Evolutionary conservation across 2,329 filamentous ascomycete species (phyloP), one percentile per base, ranked within the genome.

Genomic region (Penicillium hordei): DNA sequence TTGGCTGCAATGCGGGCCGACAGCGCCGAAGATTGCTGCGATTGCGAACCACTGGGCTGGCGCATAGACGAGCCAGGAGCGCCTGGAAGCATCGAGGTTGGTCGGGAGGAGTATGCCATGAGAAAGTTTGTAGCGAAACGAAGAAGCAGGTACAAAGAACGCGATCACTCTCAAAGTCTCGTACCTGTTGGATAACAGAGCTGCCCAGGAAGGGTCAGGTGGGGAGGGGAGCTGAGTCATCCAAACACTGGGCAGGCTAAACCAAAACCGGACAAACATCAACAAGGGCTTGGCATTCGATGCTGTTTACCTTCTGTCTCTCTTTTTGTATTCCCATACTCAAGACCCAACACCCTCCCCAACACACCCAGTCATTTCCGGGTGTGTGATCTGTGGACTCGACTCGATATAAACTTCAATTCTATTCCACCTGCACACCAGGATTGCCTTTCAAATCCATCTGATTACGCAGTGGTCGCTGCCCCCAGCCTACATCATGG

Each of bases 1-100:
- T 88, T 88, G 64, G 85, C 82, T 59, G 82, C 80, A 67, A 88
- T 86, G 66, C 85, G 84, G 36, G 83, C 78, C 51, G 83, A 76
- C n/a, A 88, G 76, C 31, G 79, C 77, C 1, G 83, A 83, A 8
- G 83, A 83, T 65, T 85, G 83, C 57, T 79, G 76, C 64, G 65
- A 68, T 64, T 65, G 70, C 58, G 50, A 69, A 60, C 65, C 68
- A 33, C 40, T 44, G 49, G 68, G 62, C 49, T 72, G 73, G 23
- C 73, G 72, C 53, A 74, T 58, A 5, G 70, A 66, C 33, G 71
- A 60, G 13, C 59, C 61, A 51, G 68, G 62, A 48, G 65, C 61
- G 27, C 69, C 64, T 19, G 69, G 62, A 29, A 75, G 59, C 56
- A 72, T 72, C 27, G 70, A 68, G 13, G 72, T 72, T 58, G 69